Evolutionary conservation across 495 filamentous ascomycete genomes (phyloP).

Genomic region (Aspergillus nidulans): DNA sequence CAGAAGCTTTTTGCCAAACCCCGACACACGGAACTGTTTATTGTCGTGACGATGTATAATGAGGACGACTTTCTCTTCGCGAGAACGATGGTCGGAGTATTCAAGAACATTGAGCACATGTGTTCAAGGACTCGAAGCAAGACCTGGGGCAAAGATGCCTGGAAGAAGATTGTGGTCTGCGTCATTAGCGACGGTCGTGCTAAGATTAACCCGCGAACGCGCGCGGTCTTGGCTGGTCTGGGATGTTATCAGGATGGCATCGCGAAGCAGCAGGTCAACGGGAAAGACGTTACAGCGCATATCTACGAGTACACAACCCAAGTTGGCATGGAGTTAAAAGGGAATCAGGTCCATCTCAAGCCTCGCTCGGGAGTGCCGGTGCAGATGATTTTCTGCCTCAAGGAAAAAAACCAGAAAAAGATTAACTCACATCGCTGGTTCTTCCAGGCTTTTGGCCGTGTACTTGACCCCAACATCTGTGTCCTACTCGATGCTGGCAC

Average conservation of each 20-base stretch:
- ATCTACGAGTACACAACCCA: constrained; percentile 99
- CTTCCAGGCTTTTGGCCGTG: constrained; percentile 93
- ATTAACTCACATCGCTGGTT: constrained; percentile 99
- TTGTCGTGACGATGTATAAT: constrained; percentile 99
- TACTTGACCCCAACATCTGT: constrained; percentile 93
- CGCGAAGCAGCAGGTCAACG: constrained; percentile 96
- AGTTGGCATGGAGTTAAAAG: constrained; percentile 80
- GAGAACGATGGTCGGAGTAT: constrained; percentile 92
- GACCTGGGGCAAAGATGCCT: constrained; percentile 97
- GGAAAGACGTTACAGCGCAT: constrained; percentile 95
- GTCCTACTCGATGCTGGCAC: constrained; percentile 96
- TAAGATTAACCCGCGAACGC: constrained; percentile 93
- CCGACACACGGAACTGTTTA: constrained; percentile 92
- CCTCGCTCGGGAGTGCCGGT: constrained; percentile 72
- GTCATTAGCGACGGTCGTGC: constrained; percentile 97
- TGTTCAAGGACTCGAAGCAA: constrained; percentile 84
- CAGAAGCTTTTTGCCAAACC: constrained; percentile 93
- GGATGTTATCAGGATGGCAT: constrained; percentile 98
- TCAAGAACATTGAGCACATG: constrained; percentile 99
- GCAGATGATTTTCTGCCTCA: constrained; percentile 97
- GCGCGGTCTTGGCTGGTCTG: constrained; percentile 85
- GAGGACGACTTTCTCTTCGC: constrained; percentile 97
- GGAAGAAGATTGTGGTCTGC: constrained; percentile 99
- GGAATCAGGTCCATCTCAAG: constrained; percentile 77
- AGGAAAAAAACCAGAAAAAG: constrained; percentile 99